Evolutionary conservation across 1,284 basidiomycete species (phyloP).

Genomic region (Cryptococcus hybrid): DNA sequence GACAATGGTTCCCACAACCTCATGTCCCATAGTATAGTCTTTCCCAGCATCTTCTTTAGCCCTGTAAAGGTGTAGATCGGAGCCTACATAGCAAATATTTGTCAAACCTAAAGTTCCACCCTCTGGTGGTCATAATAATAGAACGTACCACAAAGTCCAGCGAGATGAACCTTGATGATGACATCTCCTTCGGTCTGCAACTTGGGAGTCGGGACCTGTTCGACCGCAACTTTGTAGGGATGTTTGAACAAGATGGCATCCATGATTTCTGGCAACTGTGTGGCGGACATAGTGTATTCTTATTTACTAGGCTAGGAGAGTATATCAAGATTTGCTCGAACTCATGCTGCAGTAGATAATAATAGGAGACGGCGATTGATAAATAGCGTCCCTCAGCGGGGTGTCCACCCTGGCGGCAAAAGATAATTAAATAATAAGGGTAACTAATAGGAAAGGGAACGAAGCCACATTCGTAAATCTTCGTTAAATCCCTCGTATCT

Average conservation of each 20-base stretch:
- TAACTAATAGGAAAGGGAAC: no score
- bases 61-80: slow-evolving; percentile 76
- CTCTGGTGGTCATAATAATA: not conserved
- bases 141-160: slow-evolving; percentile 42
- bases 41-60: slow-evolving; percentile 52
- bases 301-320: no score
- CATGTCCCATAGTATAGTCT: slow-evolving; percentile 61
- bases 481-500: no score
- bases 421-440: no score
- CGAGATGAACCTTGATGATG: slow-evolving; percentile 32
- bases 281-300: not conserved
- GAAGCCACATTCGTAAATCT: no score
- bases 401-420: no score
- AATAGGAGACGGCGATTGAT: no score
- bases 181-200: slow-evolving; percentile 31
- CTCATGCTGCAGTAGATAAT: no score
- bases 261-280: slow-evolving; percentile 16
- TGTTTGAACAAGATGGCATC: slow-evolving; percentile 38
- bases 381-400: no score
- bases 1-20: slow-evolving; percentile 76
- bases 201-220: slow-evolving; percentile 31
- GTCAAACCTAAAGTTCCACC: not conserved
- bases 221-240: slow-evolving; percentile 27
- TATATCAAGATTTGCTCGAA: no score
- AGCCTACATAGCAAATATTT: slow-evolving; percentile 56